Percentiles rank a stretch among this genome's conserved stretches.
These are phyloP conservation scores for Phytophthora ramorum DNA, from an alignment of 352 stramenopile genomes.

Conservation along the genomic window DNA sequence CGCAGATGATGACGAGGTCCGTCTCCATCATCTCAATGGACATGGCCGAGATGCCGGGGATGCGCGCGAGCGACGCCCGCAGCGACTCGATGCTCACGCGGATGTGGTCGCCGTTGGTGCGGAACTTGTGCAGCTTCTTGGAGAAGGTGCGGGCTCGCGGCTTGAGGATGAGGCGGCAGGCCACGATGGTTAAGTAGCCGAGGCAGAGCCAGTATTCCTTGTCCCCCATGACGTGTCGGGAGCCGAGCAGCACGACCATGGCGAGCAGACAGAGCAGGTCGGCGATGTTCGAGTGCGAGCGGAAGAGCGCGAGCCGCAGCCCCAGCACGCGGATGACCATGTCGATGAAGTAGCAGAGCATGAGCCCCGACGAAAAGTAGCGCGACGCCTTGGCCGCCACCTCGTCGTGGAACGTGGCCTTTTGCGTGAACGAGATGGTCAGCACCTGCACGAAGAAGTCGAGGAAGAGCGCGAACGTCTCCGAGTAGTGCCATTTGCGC, in stretches of 20 bases:
- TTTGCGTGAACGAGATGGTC: conserved; percentile 79
- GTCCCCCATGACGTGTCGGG: conserved; percentile 59
- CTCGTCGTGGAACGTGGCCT: conserved; percentile 64
- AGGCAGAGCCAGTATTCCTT: conserved; percentile 79
- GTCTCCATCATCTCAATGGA: conserved; percentile 92
- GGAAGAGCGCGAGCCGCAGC: conserved; percentile 75
- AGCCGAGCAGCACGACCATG: conserved; percentile 63
- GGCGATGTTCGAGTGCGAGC: conserved; percentile 84
- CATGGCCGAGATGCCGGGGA: conserved; percentile 82
- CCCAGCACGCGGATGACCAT: conserved; percentile 83
- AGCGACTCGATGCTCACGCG: conserved; percentile 88
- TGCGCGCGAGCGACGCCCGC: conserved; percentile 76
- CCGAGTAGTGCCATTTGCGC: conserved; percentile 90
- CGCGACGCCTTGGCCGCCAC: conserved; percentile 74
- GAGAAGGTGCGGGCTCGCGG: conserved; percentile 82
- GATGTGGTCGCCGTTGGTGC: conserved; percentile 85
- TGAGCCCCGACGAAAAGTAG: conserved; percentile 75
- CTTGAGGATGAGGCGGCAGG: conserved; percentile 86
- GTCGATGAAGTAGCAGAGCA: conserved; percentile 86
- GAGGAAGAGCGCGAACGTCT: conserved; percentile 85
- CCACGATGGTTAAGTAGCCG: conserved; percentile 71
- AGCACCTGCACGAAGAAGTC: conserved; percentile 89
- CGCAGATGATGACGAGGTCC: conserved; percentile 88
- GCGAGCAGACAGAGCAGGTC: conserved; percentile 76
- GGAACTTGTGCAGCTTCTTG: conserved; percentile 91